Percentiles rank a stretch among this genome's conserved stretches.
Evolutionary conservation across 164 flowering plant genomes (phyloP).

Genomic region (Amborella trichopoda): DNA sequence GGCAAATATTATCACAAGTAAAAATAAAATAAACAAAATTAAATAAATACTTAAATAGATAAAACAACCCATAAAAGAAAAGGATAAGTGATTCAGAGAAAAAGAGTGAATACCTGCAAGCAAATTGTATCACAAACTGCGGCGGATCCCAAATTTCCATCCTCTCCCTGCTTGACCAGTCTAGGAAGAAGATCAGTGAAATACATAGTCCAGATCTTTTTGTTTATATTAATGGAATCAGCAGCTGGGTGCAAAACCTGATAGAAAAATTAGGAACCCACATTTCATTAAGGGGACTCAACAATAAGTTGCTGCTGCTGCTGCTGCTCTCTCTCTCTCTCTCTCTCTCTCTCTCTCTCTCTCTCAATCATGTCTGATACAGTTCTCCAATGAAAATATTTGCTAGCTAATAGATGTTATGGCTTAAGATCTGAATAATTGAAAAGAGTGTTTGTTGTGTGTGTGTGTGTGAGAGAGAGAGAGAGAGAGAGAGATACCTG

Average conservation of each 20-base stretch:
- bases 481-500: conserved; percentile 39
- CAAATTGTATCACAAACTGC: conserved; percentile 89
- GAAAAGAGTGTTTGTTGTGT: too few relatives aligned
- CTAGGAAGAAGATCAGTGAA: conserved; percentile 70
- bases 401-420: too few relatives aligned
- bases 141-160: conserved; percentile 87
- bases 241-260: conserved; percentile 81
- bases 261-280: too few relatives aligned
- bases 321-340: too few relatives aligned
- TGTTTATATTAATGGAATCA: conserved; percentile 75
- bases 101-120: conserved; percentile 52
- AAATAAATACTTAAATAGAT: background rate
- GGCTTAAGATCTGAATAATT: too few relatives aligned
- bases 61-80: background rate
- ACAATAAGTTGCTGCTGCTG: too few relatives aligned
- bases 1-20: background rate
- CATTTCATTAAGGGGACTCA: too few relatives aligned
- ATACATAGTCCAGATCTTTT: conserved; percentile 73
- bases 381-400: too few relatives aligned
- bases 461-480: too few relatives aligned
- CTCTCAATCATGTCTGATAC: too few relatives aligned
- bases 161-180: conserved; percentile 72
- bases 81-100: background rate
- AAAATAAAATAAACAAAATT: background rate
- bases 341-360: too few relatives aligned